Evolutionary conservation across 768 basidiomycete species (phyloP), one percentile per base, ranked within the genome.

Genomic region (Leccinum aurantiacum): DNA sequence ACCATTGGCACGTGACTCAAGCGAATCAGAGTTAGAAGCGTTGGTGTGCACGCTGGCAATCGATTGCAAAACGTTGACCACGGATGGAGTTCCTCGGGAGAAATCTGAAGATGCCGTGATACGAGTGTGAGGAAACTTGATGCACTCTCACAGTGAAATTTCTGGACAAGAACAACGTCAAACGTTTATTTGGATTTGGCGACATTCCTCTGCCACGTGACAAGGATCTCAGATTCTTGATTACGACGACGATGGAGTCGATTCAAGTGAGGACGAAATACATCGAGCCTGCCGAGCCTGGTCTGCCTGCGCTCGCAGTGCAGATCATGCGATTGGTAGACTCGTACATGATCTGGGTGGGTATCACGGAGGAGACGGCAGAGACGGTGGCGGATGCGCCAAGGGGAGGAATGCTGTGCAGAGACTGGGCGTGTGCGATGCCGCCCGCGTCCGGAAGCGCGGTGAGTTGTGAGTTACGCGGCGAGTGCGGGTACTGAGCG

Each of bases 401-500:
- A 0, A 70, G 74, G 46, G 75, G 76, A 38, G 91, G 91, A 25
- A 77, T 71, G 48, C 75, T 93, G 56, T 83, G 83, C 67, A 80
- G 76, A 59, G 91, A 94, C 66, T 93, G 91, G 91, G 89, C 88
- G 24, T 90, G 86, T 67, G 91, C 87, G 31, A 91, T 92, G 89
- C 90, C 91, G 24, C 73, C 82, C 17, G 10, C 56, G 58, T 37
- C 62, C 25, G 63, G 67, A 33, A 53, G 49, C 14, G 41, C 51
- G 63, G 72, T 74, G 64, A 66, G 72, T 69, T 19, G 44, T n/a
- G 31, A 27, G 9, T 6, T 14, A 9, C 24, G 53, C 3, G 44
- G 37, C 13, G 2, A 41, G 14, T 27, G 29, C 31, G n/a, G 17
- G 17, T 24, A 29, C 63, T 67, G 41, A 64, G 57, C 25, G 33